Evolutionary conservation across 192 early-diverging fungal genomes (phyloP).

Genomic region (Dissophora globulifera): DNA sequence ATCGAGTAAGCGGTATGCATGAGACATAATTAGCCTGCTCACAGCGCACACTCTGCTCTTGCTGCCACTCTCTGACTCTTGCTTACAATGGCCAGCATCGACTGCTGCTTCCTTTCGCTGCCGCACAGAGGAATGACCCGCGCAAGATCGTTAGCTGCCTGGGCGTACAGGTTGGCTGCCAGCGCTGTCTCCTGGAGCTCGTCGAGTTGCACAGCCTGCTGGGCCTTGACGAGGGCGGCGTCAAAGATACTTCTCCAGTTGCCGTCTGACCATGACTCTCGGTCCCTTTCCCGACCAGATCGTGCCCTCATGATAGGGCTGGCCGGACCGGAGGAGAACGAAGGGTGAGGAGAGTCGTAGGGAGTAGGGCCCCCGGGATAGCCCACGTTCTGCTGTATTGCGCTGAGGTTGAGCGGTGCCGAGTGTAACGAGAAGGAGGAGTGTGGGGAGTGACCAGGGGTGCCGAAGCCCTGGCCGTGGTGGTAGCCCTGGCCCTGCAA

Average conservation of each 20-base stretch:
- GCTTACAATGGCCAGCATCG: conserved; percentile 51
- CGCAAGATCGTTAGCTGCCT: conserved; percentile 47
- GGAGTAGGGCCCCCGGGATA: conserved; percentile 1
- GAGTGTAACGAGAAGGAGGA: conserved; percentile 41
- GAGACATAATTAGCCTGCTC: too few species aligned
- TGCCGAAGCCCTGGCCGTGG: conserved; percentile 3
- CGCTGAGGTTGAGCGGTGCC: conserved; percentile 10
- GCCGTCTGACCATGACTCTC: conserved; percentile 23
- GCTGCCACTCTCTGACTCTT: neutral
- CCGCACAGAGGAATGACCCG: conserved; percentile 51
- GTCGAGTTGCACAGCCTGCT: conserved; percentile 48
- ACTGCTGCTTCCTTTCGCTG: conserved; percentile 51
- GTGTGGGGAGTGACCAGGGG: conserved; percentile 14
- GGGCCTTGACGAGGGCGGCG: conserved; percentile 46
- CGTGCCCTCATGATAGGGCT: conserved; percentile 21
- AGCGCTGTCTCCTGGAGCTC: conserved; percentile 41
- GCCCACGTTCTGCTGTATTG: neutral
- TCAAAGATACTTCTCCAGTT: conserved; percentile 47
- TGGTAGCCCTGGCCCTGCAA: neutral
- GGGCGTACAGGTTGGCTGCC: conserved; percentile 46
- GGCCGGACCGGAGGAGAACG: conserved; percentile 31
- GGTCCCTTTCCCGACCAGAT: conserved; percentile 17
- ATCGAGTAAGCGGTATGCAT: too few species aligned
- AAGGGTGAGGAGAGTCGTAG: conserved; percentile 29
- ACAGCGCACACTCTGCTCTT: too few species aligned